Percentiles rank a stretch among this genome's conserved stretches.
These are phyloP conservation scores for Nicotiana tabacum DNA, from an alignment of 257 asterid genomes.

Conservation along the genomic window DNA sequence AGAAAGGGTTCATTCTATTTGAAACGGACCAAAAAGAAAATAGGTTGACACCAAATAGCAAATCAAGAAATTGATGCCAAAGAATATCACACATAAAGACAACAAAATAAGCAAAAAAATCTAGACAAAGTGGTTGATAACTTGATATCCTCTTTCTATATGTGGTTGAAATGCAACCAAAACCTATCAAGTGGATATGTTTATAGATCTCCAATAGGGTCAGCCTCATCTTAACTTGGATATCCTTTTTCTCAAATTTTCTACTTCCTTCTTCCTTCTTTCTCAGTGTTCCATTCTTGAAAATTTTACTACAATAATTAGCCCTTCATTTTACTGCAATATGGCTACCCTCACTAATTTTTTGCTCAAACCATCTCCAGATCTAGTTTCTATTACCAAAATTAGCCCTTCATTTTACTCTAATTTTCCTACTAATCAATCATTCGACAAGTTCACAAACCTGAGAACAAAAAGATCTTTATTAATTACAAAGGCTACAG, in stretches of 20 bases:
- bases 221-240: not conserved
- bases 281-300: too few relatives aligned
- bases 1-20: too few relatives aligned
- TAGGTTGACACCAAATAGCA: too few relatives aligned
- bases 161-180: conserved; percentile 1
- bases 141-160: not conserved
- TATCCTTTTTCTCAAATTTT: not conserved
- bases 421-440: not conserved
- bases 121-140: not conserved
- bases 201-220: not conserved
- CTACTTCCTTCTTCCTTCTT: not conserved
- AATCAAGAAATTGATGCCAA: too few relatives aligned
- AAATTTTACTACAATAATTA: not conserved
- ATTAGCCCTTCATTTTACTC: conserved; percentile 22
- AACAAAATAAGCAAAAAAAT: not conserved
- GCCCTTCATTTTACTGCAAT: not conserved
- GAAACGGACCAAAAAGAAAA: too few relatives aligned
- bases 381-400: conserved; percentile 42
- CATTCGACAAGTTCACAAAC: not conserved
- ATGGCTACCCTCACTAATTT: conserved; percentile 69
- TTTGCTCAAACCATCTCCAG: conserved; percentile 48
- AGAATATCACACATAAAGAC: not conserved
- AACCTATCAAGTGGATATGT: not conserved
- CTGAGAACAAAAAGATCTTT: conserved; percentile 6
- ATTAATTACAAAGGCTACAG: conserved; percentile 38